Base-by-base conservation (phyloP, 2,329 filamentous ascomycete species). In the Pseudocercospora macadamiae region DNA sequence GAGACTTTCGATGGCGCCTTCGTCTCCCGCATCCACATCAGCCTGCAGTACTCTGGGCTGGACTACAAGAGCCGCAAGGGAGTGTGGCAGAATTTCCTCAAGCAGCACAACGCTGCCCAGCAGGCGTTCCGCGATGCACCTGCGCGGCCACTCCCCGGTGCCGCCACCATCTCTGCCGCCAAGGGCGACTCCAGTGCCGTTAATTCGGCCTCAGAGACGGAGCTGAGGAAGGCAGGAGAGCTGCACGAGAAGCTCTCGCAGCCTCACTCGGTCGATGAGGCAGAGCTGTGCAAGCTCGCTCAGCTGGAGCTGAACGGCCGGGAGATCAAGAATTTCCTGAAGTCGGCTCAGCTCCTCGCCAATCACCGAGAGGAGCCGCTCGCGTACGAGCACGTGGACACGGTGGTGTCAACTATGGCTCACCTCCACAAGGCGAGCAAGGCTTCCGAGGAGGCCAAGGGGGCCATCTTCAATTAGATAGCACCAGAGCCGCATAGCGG, bases 71-170 rank as follows among this genome's bases (percentile, higher is more conserved):
- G 73, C 1, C 70, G 78, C 8, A 70, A 71, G 19, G 72, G 71
- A 8, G 71, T 81, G 42, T 81, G 79, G 79, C 59, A 69, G 14
- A 80, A 79, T 57, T 81, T 81, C 70, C 64, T 81, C 2, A 60
- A 58, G 7, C 53, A 68, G 23, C 68, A 71, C 58, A 58, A 71
- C 56, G 49, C 60, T 18, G 61, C 66, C 10, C 68, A 71, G 23
- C 55, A 59, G 5, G 57, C 61, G 3, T 57, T 66, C 4, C 62
- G 68, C 26, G 61, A 61, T 14, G 58, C 59, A 3, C 55, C 60
- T 7, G 58, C 55, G 21, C 67, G 66, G 55, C 49, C 61, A 14
- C 64, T 63, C 7, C 36, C 47, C 16, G 64, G 62, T 6, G 64
- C 65, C 3, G 65, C 66, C 44, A 68, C 65, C 18, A 9, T 25